Evolutionary conservation across 1,284 basidiomycete genomes (phyloP), one percentile per base, ranked within the genome.

Genomic region (Filobasidium uniguttulatum): DNA sequence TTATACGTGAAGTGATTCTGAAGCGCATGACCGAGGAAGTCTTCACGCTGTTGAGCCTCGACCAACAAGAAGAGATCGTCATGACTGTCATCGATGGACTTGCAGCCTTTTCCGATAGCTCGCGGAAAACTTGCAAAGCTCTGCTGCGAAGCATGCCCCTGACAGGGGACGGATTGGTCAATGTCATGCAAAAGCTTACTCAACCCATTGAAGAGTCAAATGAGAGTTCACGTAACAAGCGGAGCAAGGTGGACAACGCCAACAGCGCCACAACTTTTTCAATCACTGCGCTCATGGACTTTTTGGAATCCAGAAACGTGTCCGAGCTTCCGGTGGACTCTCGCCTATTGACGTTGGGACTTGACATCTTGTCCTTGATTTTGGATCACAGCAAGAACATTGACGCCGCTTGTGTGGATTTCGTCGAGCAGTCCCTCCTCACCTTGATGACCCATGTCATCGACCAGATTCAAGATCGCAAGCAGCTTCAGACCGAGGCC

Each of bases 401-500:
- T 34, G 56, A 56, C 48, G 63, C 59, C n/a, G 66, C 67, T 44
- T 84, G 86, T 43, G 74, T 79, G 22, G 80, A 77, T 57, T 94
- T 87, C 59, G 71, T 83, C n/a, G 81, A 88, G 62, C 89, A 93
- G 65, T 75, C 89, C 56, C 65, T 93, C 20, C 83, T 94, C 75
- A 79, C 82, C 14, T 82, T 82, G 3, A 74, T 91, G 41, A 81
- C 87, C 54, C 80, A 77, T 54, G 72, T 79, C 25, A 76, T 84
- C 1, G 75, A 73, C 44, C 75, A 78, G 57, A 74, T 89, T 40
- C 69, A 69, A 45, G 82, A 80, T 57, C 56, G 73, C 64, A 12
- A 19, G n/a, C 22, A 30, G 12, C 22, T 30, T 17, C 17, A 17
- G n/a, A 60, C 57, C 46, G 67, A 70, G 9, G 62, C 67, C 43